Evolutionary conservation across 2,329 filamentous ascomycete genomes (phyloP), one percentile per base, ranked within the genome.

Genomic region (Grosmannia penicillata): DNA sequence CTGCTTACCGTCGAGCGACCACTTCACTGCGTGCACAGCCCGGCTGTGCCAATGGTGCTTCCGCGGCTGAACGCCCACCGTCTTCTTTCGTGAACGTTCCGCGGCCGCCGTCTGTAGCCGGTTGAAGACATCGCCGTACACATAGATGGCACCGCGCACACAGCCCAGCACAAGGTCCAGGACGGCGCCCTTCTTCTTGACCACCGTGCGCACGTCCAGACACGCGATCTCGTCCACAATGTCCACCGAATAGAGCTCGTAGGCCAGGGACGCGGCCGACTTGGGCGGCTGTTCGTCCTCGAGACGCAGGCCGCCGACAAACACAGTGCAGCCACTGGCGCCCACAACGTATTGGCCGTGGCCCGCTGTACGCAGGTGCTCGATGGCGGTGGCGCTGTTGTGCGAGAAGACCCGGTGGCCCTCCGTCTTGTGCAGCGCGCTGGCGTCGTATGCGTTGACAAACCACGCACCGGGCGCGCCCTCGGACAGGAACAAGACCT

Each of bases 1-100:
- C n/a, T n/a, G n/a, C 66, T 53, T 69, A 84, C 89, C 87, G 66
- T 98, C 91, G 48, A 68, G 68, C 13, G 91, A 95, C 82, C 87
- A 96, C 57, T 91, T 93, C 41, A 94, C 68, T 9, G 83, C 72
- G 49, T 82, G 78, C 8, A 95, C 86, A 35, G 79, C 74, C 48
- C 78, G 77, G 49, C 86, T 73, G 57, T 98, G 91, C 91, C 91
- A 98, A 56, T 96, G 91, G 38, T 87, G 66, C 45, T 79, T 81
- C 40, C 78, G 75, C 25, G 67, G 68, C 43, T 68, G 65, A 19
- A 74, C 54, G 18, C 17, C 70, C 65, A 25, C 17, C 10, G 5
- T 40, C 26, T 41, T 45, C 36, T 63, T 61, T 51, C 61, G 56
- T 37, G 49, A 49, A 26, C 58, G 57, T 2, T 55, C 50, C 33